These are phyloP conservation scores for Tetraselmis chui DNA, from an alignment of 139 green algal species.

Conservation along the genomic window DNA sequence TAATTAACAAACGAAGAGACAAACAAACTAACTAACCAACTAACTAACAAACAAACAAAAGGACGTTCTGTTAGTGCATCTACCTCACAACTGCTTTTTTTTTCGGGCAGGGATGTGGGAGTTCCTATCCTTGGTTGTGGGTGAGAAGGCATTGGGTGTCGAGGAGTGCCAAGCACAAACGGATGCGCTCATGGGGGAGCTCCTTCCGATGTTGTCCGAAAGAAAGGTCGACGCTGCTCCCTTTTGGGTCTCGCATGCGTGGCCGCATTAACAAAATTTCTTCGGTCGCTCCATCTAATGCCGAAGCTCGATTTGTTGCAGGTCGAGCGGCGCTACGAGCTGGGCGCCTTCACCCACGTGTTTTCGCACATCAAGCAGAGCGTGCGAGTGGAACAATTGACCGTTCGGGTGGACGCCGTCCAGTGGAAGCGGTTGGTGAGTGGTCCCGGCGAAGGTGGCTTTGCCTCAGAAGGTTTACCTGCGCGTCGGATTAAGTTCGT, in stretches of 20 bases:
- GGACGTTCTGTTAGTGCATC: no score
- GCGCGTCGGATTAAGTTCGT: background rate
- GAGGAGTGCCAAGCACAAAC: background rate
- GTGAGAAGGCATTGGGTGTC: background rate
- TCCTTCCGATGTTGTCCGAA: background rate
- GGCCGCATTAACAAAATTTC: no score
- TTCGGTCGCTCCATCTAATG: no score
- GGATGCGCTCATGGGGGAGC: background rate
- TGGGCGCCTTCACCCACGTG: conserved; percentile 45
- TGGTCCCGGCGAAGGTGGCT: background rate
- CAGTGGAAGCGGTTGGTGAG: background rate
- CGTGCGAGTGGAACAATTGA: conserved; percentile 38
- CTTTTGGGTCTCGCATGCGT: no score
- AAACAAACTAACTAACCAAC: no score
- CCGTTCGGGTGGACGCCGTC: conserved; percentile 21
- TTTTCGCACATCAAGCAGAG: conserved; percentile 68
- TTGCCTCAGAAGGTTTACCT: background rate
- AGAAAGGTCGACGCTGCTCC: background rate
- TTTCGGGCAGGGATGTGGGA: background rate
- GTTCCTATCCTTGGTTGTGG: background rate
- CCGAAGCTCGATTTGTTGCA: no score
- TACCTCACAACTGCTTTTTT: no score
- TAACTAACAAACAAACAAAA: no score
- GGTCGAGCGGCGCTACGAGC: conserved; percentile 23
- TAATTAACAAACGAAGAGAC: no score